phyloP scores from a whole-genome alignment of 1,139 yeast genomes.

The Torulaspora globosa region DNA sequence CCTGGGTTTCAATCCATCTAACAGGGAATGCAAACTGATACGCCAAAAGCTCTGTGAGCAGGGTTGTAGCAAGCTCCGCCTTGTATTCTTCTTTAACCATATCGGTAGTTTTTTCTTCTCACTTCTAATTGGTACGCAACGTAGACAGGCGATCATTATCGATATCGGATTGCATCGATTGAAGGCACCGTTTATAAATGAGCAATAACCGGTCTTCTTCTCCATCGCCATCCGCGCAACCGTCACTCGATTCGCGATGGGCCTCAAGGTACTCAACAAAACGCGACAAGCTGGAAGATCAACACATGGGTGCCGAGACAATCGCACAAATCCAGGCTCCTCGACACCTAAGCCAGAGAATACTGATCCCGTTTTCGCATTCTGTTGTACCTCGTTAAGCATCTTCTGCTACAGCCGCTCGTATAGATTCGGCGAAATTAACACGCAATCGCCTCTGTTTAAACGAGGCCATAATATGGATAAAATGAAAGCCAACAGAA shows the following conservation, averaged over 20 bases:
- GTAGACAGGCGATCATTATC: not conserved
- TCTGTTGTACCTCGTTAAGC: slow-evolving; percentile 3
- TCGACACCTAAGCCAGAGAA: not conserved
- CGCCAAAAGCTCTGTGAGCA: slow-evolving; percentile 86
- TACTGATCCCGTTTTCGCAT: not conserved
- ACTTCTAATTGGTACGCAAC: not conserved
- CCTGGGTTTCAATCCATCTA: slow-evolving; percentile 97
- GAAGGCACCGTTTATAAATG: slow-evolving; percentile 2
- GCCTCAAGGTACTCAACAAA: slow-evolving; percentile 7
- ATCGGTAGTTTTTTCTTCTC: not conserved
- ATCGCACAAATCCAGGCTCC: not conserved
- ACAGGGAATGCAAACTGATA: slow-evolving; percentile 96
- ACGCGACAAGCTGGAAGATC: not conserved
- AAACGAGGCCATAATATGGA: slow-evolving; percentile 5
- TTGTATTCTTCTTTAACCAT: slow-evolving; percentile 64
- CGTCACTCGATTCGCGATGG: not conserved
- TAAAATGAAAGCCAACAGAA: slow-evolving; percentile 6
- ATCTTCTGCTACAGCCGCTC: slow-evolving; percentile 5
- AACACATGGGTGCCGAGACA: not conserved
- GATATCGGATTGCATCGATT: not conserved
- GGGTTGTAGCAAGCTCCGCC: slow-evolving; percentile 87
- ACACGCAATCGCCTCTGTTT: slow-evolving; percentile 1
- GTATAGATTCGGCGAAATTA: slow-evolving; percentile 8
- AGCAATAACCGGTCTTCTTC: not conserved
- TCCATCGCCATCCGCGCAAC: not conserved